These are phyloP conservation scores for Scalesia atractyloides DNA, from an alignment of 129 eudicot species.

Conservation along the genomic window DNA sequence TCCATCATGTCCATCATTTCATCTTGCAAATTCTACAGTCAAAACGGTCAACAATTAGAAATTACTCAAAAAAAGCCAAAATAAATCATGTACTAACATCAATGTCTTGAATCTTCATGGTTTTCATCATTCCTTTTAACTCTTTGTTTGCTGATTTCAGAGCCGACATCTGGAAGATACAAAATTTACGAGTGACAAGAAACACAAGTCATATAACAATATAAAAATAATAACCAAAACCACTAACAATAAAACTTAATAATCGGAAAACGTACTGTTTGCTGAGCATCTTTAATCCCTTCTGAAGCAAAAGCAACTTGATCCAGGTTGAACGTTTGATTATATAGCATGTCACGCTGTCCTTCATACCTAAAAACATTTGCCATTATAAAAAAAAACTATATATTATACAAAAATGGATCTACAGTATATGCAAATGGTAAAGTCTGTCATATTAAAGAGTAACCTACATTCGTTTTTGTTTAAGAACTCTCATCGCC, in stretches of 20 bases:
- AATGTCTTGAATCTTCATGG: constrained; percentile 90
- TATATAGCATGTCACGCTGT: constrained; percentile 97
- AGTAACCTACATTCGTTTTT: constrained; percentile 65
- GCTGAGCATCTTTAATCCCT: constrained; percentile 98
- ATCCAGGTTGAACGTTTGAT: constrained; percentile 92
- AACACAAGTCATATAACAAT: constrained; percentile 1
- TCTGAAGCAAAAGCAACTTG: constrained; percentile 98
- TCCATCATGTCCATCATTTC: constrained; percentile 99
- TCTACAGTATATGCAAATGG: too few relatives aligned
- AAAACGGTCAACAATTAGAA: constrained; percentile 3
- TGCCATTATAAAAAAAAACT: too few relatives aligned
- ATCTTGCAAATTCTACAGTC: constrained; percentile 84
- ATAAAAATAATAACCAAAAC: constrained; percentile 1
- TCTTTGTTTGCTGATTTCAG: constrained; percentile 95
- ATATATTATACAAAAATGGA: too few relatives aligned
- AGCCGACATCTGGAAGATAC: constrained; percentile 80
- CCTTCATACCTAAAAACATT: constrained; percentile 96
- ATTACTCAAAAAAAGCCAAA: background rate
- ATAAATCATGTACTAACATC: constrained; percentile 59
- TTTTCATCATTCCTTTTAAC: constrained; percentile 98
- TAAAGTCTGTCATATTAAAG: background rate
- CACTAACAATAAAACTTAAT: constrained; percentile 18
- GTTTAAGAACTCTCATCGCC: constrained; percentile 94
- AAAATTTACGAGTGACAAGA: constrained; percentile 5
- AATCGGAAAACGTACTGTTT: constrained; percentile 64